Conservation (phyloP, 192 early-diverging fungal species). For the Ramicandelaber brevisporus region DNA sequence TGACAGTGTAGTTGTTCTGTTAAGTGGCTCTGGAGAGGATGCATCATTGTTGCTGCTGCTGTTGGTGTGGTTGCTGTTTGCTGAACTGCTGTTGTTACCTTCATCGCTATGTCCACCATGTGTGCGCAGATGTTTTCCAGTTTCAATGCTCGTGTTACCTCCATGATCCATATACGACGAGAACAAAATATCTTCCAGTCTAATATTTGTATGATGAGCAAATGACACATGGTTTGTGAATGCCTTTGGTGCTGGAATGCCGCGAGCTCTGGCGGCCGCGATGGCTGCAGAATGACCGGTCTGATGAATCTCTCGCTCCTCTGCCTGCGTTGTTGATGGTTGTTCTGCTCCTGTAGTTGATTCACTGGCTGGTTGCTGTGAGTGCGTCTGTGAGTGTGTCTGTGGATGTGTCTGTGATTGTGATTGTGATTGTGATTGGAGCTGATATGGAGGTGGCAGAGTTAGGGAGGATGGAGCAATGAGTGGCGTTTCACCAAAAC, state of each 20-base stretch:
- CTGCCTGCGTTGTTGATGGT: no score
- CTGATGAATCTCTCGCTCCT: no score
- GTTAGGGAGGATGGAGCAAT: no score
- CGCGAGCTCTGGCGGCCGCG: no score
- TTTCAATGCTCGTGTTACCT: background rate
- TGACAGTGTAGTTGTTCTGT: no score
- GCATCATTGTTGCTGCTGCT: background rate
- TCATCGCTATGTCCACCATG: background rate
- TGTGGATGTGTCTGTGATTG: no score
- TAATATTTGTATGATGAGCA: constrained; percentile 48
- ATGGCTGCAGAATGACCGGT: no score
- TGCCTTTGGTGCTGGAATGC: no score
- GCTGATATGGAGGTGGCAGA: no score
- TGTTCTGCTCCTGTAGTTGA: constrained; percentile 7
- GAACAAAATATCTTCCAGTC: constrained; percentile 46
- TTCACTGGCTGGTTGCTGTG: constrained; percentile 6
- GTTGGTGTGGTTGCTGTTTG: background rate
- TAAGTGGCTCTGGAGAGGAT: background rate
- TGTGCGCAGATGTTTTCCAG: background rate
- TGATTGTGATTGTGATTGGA: no score
- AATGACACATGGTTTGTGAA: constrained; percentile 49
- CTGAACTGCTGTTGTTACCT: background rate
- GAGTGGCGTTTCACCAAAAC: no score
- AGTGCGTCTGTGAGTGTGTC: no score
- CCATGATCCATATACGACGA: constrained; percentile 17